A percentile compares a stretch with the other conserved stretches of the same genome.
These are phyloP conservation scores for Mortierella sp. DNA, from an alignment of 371 early-diverging fungal species.

Conservation along the genomic window DNA sequence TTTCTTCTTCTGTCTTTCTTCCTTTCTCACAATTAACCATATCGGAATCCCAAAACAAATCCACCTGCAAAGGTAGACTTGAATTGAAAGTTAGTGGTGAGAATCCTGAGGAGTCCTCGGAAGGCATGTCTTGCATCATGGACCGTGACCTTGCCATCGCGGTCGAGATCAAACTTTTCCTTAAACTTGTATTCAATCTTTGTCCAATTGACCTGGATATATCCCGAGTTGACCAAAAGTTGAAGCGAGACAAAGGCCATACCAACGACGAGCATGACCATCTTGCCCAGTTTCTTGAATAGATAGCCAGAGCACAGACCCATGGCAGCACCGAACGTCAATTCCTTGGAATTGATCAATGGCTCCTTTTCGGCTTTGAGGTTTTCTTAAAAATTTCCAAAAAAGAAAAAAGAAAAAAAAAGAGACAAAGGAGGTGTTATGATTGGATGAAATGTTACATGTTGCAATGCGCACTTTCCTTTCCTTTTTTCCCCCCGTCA, in stretches of 20 bases:
- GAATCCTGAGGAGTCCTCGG: conserved; percentile 55
- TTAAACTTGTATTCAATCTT: conserved; percentile 54
- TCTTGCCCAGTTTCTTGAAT: conserved; percentile 50
- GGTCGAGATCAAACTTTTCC: conserved; percentile 59
- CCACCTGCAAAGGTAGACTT: conserved; percentile 66
- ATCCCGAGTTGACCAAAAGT: conserved; percentile 62
- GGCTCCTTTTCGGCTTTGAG: conserved; percentile 14
- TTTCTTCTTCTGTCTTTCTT: too few species aligned
- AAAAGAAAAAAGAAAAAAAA: background rate
- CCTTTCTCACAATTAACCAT: conserved; percentile 50
- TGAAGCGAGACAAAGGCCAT: conserved; percentile 49
- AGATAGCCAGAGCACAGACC: conserved; percentile 47
- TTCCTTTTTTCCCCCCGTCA: too few species aligned
- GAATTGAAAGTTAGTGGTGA: conserved; percentile 70
- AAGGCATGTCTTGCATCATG: conserved; percentile 57
- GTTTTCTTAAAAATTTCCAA: conserved; percentile 9
- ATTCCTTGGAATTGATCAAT: conserved; percentile 29
- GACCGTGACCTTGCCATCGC: conserved; percentile 62
- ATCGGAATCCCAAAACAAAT: conserved; percentile 61
- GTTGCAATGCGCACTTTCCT: background rate
- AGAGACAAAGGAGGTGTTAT: background rate
- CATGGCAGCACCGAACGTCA: conserved; percentile 45
- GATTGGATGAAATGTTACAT: background rate
- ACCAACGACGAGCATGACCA: conserved; percentile 39
- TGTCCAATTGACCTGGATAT: conserved; percentile 66